Evolutionary conservation across 495 filamentous ascomycete species (phyloP).

Genomic region (Aspergillus bertholletiae): DNA sequence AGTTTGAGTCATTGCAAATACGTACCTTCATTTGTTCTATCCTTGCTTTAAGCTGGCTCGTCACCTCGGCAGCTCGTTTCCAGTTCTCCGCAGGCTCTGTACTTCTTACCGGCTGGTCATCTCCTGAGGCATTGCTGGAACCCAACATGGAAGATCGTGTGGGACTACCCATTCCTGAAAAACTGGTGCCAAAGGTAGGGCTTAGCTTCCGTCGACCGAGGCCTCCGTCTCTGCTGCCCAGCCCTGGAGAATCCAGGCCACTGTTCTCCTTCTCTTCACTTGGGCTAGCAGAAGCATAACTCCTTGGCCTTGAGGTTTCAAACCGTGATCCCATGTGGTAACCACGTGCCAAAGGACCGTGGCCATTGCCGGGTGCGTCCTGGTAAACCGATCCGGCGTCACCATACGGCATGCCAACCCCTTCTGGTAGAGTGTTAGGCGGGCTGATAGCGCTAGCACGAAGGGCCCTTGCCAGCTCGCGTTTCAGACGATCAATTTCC

Average conservation of each 20-base stretch:
- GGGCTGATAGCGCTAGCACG: slow-evolving; percentile 42
- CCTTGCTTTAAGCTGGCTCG: slow-evolving; percentile 90
- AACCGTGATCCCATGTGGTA: slow-evolving; percentile 35
- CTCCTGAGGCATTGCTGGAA: slow-evolving; percentile 33
- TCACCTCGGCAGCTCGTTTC: slow-evolving; percentile 98
- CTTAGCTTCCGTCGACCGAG: slow-evolving; percentile 43
- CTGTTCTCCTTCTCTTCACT: slow-evolving; percentile 82
- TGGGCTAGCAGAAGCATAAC: slow-evolving; percentile 63
- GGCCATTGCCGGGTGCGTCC: slow-evolving; percentile 28
- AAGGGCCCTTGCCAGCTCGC: slow-evolving; percentile 55
- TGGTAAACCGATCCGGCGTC: slow-evolving; percentile 35
- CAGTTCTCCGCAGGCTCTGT: slow-evolving; percentile 81
- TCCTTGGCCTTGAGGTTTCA: slow-evolving; percentile 50
- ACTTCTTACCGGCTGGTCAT: slow-evolving; percentile 32
- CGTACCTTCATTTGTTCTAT: slow-evolving; percentile 86
- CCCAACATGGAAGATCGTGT: slow-evolving; percentile 40
- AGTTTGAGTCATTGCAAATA: slow-evolving; percentile 3
- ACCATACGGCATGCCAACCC: slow-evolving; percentile 30
- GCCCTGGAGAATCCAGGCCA: slow-evolving; percentile 39
- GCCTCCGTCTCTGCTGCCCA: slow-evolving; percentile 30
- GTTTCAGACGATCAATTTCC: slow-evolving; percentile 91
- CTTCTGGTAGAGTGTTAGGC: slow-evolving; percentile 29
- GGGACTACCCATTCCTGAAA: slow-evolving; percentile 56
- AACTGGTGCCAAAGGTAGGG: slow-evolving; percentile 44
- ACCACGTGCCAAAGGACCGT: slow-evolving; percentile 27